Evolutionary conservation across 83 land plant genomes (phyloP).

Genomic region (Picea engelmannii): DNA sequence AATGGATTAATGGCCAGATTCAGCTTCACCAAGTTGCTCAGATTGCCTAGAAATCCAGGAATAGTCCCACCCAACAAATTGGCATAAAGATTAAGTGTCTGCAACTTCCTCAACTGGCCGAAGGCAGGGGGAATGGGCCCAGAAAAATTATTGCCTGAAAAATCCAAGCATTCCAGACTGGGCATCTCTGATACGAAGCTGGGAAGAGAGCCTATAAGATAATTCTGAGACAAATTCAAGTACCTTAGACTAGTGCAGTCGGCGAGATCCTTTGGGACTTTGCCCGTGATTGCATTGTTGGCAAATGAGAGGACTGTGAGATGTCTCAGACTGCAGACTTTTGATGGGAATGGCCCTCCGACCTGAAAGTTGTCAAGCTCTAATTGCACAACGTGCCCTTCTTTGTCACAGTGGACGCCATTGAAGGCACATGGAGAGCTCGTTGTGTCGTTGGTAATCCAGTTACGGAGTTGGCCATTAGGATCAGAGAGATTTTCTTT

Average conservation of each 20-base stretch:
- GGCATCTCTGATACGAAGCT: conserved; percentile 36
- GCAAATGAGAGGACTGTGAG: conserved; percentile 47
- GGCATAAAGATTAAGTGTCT: conserved; percentile 31
- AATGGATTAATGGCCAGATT: conserved; percentile 58
- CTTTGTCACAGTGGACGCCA: conserved; percentile 47
- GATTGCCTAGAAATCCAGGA: conserved; percentile 41
- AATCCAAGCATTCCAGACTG: conserved; percentile 36
- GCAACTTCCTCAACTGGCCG: conserved; percentile 28
- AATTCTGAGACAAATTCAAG: conserved; percentile 40
- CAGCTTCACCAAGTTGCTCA: conserved; percentile 24
- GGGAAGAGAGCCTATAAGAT: conserved; percentile 40
- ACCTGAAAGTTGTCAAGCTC: conserved; percentile 26
- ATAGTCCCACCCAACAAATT: conserved; percentile 52
- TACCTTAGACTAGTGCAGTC: conserved; percentile 50
- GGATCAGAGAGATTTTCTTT: conserved; percentile 46
- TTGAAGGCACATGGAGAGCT: conserved; percentile 40
- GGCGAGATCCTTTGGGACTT: conserved; percentile 32
- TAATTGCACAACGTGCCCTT: conserved; percentile 28
- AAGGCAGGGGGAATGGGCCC: conserved; percentile 53
- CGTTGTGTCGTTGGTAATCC: conserved; percentile 16
- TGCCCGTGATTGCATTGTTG: conserved; percentile 26
- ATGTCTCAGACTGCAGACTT: conserved; percentile 40
- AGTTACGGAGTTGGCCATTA: conserved; percentile 28
- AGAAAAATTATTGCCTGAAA: conserved; percentile 49
- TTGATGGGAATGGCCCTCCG: conserved; percentile 48